Base-by-base conservation (phyloP, 768 basidiomycete genomes). In the Hygrophorus russula region DNA sequence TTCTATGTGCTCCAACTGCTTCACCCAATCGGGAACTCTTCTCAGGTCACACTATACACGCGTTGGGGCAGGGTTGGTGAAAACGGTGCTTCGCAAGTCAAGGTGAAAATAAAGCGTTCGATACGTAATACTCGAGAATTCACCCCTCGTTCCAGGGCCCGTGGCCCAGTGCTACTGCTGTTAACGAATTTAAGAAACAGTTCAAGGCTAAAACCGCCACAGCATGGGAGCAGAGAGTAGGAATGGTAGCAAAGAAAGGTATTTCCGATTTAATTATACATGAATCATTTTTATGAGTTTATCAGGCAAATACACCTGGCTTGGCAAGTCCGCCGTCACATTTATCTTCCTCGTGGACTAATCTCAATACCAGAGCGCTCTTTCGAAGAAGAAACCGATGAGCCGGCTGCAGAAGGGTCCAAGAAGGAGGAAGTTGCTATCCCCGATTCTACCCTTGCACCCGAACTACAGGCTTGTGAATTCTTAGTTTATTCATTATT, bases 1-100 rank as follows among this genome's bases (percentile, higher is more conserved):
- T 79, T 75, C 56, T 79, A 79, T 42, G 74, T 76, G 2, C 56
- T 79, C 12, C 76, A 79, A 47, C 58, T 79, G 5, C 57, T 78
- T 38, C 75, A 76, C 48, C 65, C 70, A 1, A 61, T 70, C 24
- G 64, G 66, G 5, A 66, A 67, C 47, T 49, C 55, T 28, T 14
- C 52, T 7, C 48, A 53, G 14, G 70, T 60, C 41, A 43, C 59
- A 3, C 56, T 78, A 27, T 74, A 62, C 56, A 74, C 73, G 28
- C 70, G 74, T 29, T 79, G 75, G 74, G 76, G 74, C n/a, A 68
- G 78, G 18, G 76, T 78, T 13, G 78, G 78, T 18, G 76, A 77
- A 51, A 63, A 61, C 18, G 78, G 78, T 0, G 62, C 67, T 52
- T 60, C 52, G 3, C 70, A 74, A 56, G 50, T 44, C 33, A 78